Conservation (phyloP, 2,329 filamentous ascomycete species). For the Nothomitra cinnamomea region DNA sequence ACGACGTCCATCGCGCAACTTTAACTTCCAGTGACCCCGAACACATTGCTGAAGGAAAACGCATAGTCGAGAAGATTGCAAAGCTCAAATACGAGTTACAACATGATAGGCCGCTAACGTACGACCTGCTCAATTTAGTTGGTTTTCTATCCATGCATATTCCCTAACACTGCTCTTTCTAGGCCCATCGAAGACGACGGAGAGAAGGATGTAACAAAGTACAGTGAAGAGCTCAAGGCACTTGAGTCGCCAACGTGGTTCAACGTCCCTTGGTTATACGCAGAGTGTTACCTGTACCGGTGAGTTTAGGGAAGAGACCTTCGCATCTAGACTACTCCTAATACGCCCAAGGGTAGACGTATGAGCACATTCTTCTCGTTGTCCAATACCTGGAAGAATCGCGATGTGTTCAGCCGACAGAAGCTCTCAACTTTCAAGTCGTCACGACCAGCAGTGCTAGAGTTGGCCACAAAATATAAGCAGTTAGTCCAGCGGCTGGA, state of each 20-base stretch:
- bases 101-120: conserved; percentile 69
- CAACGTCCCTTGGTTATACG: conserved; percentile 70
- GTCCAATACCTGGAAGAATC: conserved; percentile 69
- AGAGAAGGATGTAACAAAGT: conserved; percentile 53
- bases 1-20: conserved; percentile 74
- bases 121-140: conserved; percentile 17
- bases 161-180: conserved; percentile 4
- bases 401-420: conserved; percentile 79
- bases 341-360: conserved; percentile 33
- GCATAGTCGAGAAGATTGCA: conserved; percentile 61
- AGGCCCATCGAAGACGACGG: conserved; percentile 67
- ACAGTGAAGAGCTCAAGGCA: conserved; percentile 71
- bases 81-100: conserved; percentile 88
- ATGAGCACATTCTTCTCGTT: conserved; percentile 62
- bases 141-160: background rate
- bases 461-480: conserved; percentile 64
- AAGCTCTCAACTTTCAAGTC: conserved; percentile 88
- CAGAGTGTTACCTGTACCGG: conserved; percentile 90
- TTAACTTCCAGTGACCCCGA: conserved; percentile 40
- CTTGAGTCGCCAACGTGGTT: conserved; percentile 67
- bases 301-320: conserved; percentile 18
- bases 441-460: conserved; percentile 69
- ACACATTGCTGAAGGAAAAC: conserved; percentile 66
- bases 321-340: background rate
- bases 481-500: conserved; percentile 53